These are phyloP conservation scores for Golubevia sp. DNA, from an alignment of 1,284 basidiomycete genomes.

Conservation along the genomic window DNA sequence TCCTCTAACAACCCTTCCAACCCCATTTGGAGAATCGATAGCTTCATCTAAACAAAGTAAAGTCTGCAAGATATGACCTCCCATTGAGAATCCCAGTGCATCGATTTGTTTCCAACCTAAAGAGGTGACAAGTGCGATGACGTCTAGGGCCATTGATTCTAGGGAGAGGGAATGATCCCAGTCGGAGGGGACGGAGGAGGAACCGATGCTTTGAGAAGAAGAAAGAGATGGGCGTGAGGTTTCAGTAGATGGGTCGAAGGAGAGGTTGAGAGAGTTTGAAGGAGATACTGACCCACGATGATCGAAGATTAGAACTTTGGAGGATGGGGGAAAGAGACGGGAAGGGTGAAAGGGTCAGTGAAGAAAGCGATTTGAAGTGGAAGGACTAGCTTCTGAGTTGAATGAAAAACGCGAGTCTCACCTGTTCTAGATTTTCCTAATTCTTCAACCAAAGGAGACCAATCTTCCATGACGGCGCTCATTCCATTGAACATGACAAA, in stretches of 20 bases:
- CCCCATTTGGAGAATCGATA: neutral
- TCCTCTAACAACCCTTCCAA: conserved; percentile 9
- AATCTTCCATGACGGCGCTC: conserved; percentile 50
- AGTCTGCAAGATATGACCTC: conserved; percentile 46
- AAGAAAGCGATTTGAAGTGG: no score
- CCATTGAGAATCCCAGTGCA: conserved; percentile 54
- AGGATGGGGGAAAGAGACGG: no score
- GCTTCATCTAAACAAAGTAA: conserved; percentile 25
- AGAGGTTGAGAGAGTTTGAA: no score
- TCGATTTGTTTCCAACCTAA: conserved; percentile 26
- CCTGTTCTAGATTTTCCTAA: conserved; percentile 18
- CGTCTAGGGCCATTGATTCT: conserved; percentile 40
- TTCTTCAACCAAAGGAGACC: conserved; percentile 35
- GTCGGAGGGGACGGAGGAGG: conserved; percentile 23
- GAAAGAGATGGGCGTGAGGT: neutral
- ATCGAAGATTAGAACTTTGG: conserved; percentile 38
- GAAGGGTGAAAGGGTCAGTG: neutral
- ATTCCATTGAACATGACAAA: conserved; percentile 52
- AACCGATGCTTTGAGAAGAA: conserved; percentile 19
- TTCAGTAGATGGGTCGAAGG: no score
- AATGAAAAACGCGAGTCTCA: neutral
- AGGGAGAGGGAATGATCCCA: conserved; percentile 36
- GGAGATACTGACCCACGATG: conserved; percentile 22
- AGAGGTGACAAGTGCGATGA: conserved; percentile 24
- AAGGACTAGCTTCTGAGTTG: no score